phyloP scores from a whole-genome alignment of 306 rosid genomes.

The Cucumis melo region DNA sequence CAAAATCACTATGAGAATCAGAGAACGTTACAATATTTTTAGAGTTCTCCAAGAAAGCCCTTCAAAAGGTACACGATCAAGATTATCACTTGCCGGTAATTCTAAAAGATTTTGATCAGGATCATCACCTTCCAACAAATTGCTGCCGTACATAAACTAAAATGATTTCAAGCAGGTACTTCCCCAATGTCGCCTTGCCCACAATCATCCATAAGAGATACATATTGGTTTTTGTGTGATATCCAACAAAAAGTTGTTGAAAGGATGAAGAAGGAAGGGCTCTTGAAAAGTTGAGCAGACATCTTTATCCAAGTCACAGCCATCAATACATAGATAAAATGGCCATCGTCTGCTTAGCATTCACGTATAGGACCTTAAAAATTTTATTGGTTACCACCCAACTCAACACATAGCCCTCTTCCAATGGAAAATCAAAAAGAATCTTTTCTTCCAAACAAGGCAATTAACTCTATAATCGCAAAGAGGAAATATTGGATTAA shows the following conservation, averaged over 20 bases:
- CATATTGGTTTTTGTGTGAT: background rate
- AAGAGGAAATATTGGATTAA: background rate
- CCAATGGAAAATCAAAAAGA: background rate
- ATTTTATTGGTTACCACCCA: no score
- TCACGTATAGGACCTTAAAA: constrained; percentile 13
- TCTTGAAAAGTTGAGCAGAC: background rate
- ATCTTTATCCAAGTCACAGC: constrained; percentile 24
- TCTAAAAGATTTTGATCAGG: no score
- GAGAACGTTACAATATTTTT: no score
- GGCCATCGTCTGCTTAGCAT: constrained; percentile 25
- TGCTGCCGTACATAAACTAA: no score
- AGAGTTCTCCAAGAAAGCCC: no score
- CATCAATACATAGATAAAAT: constrained; percentile 29
- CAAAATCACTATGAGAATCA: no score
- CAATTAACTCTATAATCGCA: background rate
- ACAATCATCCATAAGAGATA: background rate
- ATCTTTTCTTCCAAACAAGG: background rate
- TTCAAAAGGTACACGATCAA: no score
- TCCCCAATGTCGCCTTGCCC: background rate
- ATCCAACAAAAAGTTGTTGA: background rate
- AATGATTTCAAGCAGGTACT: background rate
- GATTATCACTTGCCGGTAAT: no score
- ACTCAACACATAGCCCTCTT: background rate
- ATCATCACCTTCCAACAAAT: no score
- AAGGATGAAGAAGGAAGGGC: background rate